Evolutionary conservation across 495 filamentous ascomycete species (phyloP).

Genomic region (Bryoglossum gracile): DNA sequence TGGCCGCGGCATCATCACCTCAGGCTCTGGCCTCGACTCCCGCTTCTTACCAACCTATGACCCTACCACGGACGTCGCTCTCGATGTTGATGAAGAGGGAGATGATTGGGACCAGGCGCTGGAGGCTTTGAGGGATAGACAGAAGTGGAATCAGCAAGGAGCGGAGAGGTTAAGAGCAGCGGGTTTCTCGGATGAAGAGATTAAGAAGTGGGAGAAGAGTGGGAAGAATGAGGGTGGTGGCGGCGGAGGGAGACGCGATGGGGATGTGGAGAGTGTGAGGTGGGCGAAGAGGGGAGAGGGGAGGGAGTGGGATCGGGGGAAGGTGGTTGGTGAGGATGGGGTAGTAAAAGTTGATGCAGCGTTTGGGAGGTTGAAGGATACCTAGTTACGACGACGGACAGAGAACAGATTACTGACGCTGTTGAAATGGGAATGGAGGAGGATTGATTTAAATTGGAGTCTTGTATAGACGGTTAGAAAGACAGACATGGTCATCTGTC

Average conservation of each 20-base stretch:
- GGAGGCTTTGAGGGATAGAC: slow-evolving; percentile 73
- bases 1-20: slow-evolving; percentile 62
- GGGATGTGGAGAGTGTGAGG: slow-evolving; percentile 66
- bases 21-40: slow-evolving; percentile 64
- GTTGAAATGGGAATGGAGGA: too few relatives aligned
- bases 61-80: slow-evolving; percentile 61
- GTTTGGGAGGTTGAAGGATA: too few relatives aligned
- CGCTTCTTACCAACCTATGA: slow-evolving; percentile 77
- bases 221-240: slow-evolving; percentile 50
- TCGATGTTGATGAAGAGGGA: slow-evolving; percentile 45
- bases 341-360: too few relatives aligned
- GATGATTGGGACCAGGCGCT: slow-evolving; percentile 81
- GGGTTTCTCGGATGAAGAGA: slow-evolving; percentile 70
- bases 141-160: slow-evolving; percentile 71
- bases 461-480: too few relatives aligned
- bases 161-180: slow-evolving; percentile 71
- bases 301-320: slow-evolving; percentile 90
- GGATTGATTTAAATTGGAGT: too few relatives aligned
- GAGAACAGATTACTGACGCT: too few relatives aligned
- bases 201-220: slow-evolving; percentile 72
- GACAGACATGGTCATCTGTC: too few relatives aligned
- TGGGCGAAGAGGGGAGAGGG: slow-evolving; percentile 75
- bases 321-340: slow-evolving; percentile 55
- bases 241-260: too few relatives aligned
- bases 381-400: too few relatives aligned